phyloP scores from a whole-genome alignment of 176 grass and related monocot genomes.

The Canna indica region DNA sequence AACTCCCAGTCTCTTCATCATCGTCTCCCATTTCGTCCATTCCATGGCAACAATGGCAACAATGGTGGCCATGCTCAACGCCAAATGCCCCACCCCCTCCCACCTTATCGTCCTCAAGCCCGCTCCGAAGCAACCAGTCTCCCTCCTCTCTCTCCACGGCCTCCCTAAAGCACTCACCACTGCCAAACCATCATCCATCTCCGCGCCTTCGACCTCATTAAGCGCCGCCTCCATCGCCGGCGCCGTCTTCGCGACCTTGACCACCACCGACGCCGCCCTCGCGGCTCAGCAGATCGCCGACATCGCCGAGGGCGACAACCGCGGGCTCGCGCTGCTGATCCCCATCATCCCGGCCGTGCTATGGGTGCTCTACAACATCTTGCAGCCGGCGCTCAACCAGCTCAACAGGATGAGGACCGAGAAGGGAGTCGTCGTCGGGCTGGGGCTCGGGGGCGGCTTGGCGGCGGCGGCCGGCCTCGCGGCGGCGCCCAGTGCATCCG shows the following conservation, averaged over 20 bases:
- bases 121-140: neutral
- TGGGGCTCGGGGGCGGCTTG: neutral
- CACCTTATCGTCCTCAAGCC: neutral
- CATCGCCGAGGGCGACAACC: neutral
- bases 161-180: too few species aligned
- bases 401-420: neutral
- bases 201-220: neutral
- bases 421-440: neutral
- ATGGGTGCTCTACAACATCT: slow-evolving; percentile 8
- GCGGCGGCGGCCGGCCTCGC: neutral
- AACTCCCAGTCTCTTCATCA: too few species aligned
- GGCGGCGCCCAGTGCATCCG: neutral
- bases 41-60: neutral
- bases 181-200: neutral
- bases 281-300: neutral
- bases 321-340: neutral
- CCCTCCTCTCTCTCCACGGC: neutral
- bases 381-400: slow-evolving; percentile 2
- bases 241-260: neutral
- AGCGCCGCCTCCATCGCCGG: neutral
- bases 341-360: neutral
- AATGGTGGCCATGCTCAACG: neutral
- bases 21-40: neutral
- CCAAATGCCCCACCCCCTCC: neutral
- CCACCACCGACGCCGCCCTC: neutral